phyloP scores from a whole-genome alignment of 306 rosid genomes.

The Canavalia ensiformis region DNA sequence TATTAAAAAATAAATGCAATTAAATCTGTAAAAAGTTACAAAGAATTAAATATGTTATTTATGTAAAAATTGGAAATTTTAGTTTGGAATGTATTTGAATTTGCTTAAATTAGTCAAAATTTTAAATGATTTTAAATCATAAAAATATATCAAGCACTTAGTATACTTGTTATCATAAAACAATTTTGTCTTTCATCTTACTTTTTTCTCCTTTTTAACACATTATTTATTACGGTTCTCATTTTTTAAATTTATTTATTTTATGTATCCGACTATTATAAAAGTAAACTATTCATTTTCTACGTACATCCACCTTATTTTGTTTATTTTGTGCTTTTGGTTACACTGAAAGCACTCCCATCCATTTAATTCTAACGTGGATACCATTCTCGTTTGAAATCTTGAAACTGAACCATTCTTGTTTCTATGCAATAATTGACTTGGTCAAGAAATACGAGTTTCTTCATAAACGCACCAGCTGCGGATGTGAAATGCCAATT shows the following conservation, averaged over 20 bases:
- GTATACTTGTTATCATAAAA: too few species aligned
- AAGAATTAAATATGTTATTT: background rate
- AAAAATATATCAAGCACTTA: background rate
- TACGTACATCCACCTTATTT: background rate
- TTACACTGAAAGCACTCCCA: conserved; percentile 43
- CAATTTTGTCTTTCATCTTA: too few species aligned
- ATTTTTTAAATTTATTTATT: too few species aligned
- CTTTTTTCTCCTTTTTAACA: too few species aligned
- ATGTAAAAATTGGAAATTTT: background rate
- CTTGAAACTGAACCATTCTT: conserved; percentile 6
- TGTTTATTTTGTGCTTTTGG: background rate
- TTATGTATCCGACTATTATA: too few species aligned
- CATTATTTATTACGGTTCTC: too few species aligned
- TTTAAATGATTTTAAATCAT: background rate
- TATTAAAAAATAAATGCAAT: too few species aligned
- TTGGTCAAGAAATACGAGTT: conserved; percentile 39
- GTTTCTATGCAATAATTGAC: conserved; percentile 44
- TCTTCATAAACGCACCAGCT: background rate
- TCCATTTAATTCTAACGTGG: conserved; percentile 29
- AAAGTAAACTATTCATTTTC: too few species aligned
- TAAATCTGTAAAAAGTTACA: background rate
- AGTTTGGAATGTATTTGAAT: background rate
- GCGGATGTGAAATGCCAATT: conserved; percentile 10
- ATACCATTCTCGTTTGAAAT: background rate
- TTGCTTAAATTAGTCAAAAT: background rate